Evolutionary conservation across 768 basidiomycete species (phyloP).

Genomic region (Suillus variegatus): DNA sequence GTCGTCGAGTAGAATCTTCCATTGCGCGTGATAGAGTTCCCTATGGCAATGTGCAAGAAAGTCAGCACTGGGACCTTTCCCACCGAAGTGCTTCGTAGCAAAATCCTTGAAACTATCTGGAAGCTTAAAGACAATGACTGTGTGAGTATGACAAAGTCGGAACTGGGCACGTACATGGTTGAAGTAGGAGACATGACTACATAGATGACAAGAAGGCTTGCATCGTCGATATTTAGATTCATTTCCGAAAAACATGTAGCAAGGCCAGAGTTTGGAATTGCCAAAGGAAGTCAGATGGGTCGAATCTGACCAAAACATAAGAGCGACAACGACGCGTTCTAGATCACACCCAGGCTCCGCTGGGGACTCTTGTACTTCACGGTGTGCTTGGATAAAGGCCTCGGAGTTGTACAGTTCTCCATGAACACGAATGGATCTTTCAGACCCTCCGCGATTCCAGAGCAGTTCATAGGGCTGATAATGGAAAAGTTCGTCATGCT

Average conservation of each 20-base stretch:
- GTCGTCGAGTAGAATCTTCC: too few species aligned
- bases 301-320: slow-evolving; percentile 35
- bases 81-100: slow-evolving; percentile 8
- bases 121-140: slow-evolving; percentile 10
- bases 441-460: slow-evolving; percentile 8
- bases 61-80: neutral
- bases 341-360: slow-evolving; percentile 18
- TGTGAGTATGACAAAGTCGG: neutral
- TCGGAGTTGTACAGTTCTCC: slow-evolving; percentile 22
- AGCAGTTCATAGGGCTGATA: slow-evolving; percentile 24
- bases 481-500: slow-evolving; percentile 14
- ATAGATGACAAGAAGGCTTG: slow-evolving; percentile 17
- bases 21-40: too few species aligned
- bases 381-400: slow-evolving; percentile 19
- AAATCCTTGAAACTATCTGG: slow-evolving; percentile 19
- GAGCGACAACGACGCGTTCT: slow-evolving; percentile 15
- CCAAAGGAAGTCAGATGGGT: slow-evolving; percentile 36
- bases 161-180: slow-evolving; percentile 6
- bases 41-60: neutral
- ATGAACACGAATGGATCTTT: slow-evolving; percentile 11
- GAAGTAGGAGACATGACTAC: slow-evolving; percentile 16
- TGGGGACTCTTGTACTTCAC: slow-evolving; percentile 18
- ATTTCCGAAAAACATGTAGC: slow-evolving; percentile 26
- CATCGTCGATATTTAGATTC: slow-evolving; percentile 20
- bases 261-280: slow-evolving; percentile 25